Base-by-base conservation (phyloP, 73 alveolate genomes). In the Paramecium biaurelia region DNA sequence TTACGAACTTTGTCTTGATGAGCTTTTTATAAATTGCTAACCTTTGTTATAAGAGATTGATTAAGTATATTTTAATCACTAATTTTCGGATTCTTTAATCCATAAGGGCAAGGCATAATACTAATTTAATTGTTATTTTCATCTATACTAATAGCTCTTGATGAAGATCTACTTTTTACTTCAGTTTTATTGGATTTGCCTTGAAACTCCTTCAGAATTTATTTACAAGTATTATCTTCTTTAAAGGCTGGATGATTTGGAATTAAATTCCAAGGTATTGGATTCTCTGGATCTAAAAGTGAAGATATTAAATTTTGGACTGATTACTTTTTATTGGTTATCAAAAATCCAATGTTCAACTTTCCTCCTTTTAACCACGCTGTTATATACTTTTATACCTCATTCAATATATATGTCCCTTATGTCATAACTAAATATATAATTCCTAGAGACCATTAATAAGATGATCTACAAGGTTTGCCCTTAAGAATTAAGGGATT, bases 181-280 rank as follows among this genome's bases (percentile, higher is more conserved):
- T 79, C 90, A 9, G 24, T 23, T 35, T 24, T 38, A 79, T 23
- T 23, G 2, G 9, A 42, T 43, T 57, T 26, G 6, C 15, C 14
- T 18, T 43, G 1, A 47, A 43, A 79, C 18, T 79, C 76, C 18
- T 79, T 79, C 1, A 79, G 26, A 24, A 79, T 41, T 79, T 43
- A 47, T 34, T 9, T n/a, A 42, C 90, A 79, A 9, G 41, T 45
- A 43, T 15, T 32, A 45, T 79, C 90, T 26, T 79, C 90, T 20
- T 76, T 38, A 45, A 79, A 79, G 2, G 90, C 90, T 43, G 90
- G 49, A 43, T 79, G 90, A 47, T 79, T 58, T 9, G 76, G 90
- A 4, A 79, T 79, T 63, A 20, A 10, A 23, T 79, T 21, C 90
- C 90, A 79, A 47, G 90, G 38, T 10, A 79, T 79, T 12, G 90